Evolutionary conservation across 257 asterid genomes (phyloP), one percentile per base, ranked within the genome.

Genomic region (Mitragyna speciosa): DNA sequence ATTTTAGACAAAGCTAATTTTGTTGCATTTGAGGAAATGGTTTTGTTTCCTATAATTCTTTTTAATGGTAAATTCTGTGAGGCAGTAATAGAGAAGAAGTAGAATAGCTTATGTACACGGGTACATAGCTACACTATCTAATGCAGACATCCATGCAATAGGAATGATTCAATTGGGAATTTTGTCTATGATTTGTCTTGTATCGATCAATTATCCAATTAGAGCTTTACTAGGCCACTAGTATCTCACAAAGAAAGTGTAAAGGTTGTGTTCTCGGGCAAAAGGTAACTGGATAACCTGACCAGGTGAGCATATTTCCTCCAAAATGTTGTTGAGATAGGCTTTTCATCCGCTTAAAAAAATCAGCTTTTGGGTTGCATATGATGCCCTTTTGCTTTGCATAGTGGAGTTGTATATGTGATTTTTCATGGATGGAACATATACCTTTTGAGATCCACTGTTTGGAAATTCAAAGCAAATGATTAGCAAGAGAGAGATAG

Each of bases 361-460:
- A 75, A 82, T 79, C 89, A 82, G 91, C 94, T 90, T 90, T 89
- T 83, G 76, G 90, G 86, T 82, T 90, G 90, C 88, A 87, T 84
- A 86, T 83, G 87, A 89, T 88, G 74, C 88, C 85, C 89, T 86
- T 88, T 90, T 85, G 81, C 90, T 88, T 90, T 85, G 87, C 83
- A 81, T 83, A 90, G 90, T 89, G 93, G 91, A 85, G 77, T 67
- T 79, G 28, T 45, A n/a, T 58, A 73, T 80, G 85, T 84, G 80
- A 77, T 87, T 82, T 81, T 86, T 90, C 83, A 84, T 89, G 70
- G 85, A 86, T 89, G 88, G 88, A 89, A 89, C 92, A 82, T 85
- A 82, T 88, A 61, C 77, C 73, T 28, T 68, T 56, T 69, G 26
- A 43, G 22, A 47, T 48, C 48, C 67, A 68, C 71, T 16, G 11